These are phyloP conservation scores for Furculomyces boomerangus DNA, from an alignment of 371 early-diverging fungal species.

Conservation along the genomic window DNA sequence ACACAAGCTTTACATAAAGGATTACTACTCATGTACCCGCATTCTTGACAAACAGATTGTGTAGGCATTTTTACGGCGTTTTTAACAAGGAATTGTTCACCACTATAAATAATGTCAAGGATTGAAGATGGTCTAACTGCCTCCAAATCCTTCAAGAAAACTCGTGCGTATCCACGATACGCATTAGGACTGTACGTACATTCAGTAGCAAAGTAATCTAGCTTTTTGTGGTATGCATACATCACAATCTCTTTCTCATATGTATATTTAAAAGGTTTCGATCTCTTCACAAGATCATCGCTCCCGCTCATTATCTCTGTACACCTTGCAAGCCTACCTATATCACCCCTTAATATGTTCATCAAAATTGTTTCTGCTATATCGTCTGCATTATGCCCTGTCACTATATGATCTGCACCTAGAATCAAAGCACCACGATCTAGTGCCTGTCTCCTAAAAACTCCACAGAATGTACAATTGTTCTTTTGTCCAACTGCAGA, in stretches of 20 bases:
- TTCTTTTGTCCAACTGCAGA: constrained; percentile 87
- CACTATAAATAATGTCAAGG: constrained; percentile 88
- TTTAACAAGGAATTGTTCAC: constrained; percentile 71
- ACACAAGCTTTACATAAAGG: constrained; percentile 87
- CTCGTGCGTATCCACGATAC: constrained; percentile 92
- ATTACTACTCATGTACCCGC: constrained; percentile 90
- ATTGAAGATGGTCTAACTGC: constrained; percentile 81
- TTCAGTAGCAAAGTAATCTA: constrained; percentile 99
- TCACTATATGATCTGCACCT: constrained; percentile 89
- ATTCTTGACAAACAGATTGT: constrained; percentile 58
- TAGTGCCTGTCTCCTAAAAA: constrained; percentile 96
- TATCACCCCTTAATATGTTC: constrained; percentile 97
- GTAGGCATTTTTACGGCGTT: constrained; percentile 44
- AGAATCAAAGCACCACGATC: constrained; percentile 92
- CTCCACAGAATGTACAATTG: constrained; percentile 99
- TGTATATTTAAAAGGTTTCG: constrained; percentile 98
- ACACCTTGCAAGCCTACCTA: constrained; percentile 85
- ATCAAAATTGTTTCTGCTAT: constrained; percentile 99
- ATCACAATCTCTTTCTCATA: constrained; percentile 99
- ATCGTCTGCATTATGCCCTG: constrained; percentile 99
- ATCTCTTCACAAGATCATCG: constrained; percentile 52
- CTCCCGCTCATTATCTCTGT: constrained; percentile 81
- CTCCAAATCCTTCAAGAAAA: constrained; percentile 95
- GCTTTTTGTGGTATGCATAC: constrained; percentile 97
- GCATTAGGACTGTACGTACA: constrained; percentile 99